A percentile compares a stretch with the other conserved stretches of the same genome.
phyloP scores from a whole-genome alignment of 164 flowering plant species.

The Nymphaea thermarum region DNA sequence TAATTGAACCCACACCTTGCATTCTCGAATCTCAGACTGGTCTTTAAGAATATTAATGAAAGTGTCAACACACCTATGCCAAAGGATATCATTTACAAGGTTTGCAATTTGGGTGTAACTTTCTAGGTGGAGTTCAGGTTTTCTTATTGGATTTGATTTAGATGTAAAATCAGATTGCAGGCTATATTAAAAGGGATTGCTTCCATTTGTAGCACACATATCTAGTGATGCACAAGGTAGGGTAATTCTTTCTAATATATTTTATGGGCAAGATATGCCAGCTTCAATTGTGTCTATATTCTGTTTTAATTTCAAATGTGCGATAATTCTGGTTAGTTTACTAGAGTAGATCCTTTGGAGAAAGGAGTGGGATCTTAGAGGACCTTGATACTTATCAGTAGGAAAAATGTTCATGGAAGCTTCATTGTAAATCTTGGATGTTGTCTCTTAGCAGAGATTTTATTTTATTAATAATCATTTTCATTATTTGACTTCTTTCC shows the following conservation, averaged over 20 bases:
- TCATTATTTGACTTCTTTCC: neutral
- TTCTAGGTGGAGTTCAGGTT: constrained; percentile 13
- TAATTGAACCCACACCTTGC: too few relatives aligned
- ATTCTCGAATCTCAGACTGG: too few relatives aligned
- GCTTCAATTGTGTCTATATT: constrained; percentile 19
- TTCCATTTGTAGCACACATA: constrained; percentile 16
- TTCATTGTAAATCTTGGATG: neutral
- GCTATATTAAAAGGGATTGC: constrained; percentile 18
- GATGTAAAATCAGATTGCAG: constrained; percentile 32
- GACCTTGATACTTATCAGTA: neutral
- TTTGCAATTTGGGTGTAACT: constrained; percentile 27
- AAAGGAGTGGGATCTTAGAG: constrained; percentile 4
- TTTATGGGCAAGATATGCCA: constrained; percentile 18
- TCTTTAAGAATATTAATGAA: too few relatives aligned
- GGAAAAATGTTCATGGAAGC: neutral
- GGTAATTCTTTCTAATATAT: constrained; percentile 11
- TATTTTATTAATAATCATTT: too few relatives aligned
- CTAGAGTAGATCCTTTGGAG: constrained; percentile 25
- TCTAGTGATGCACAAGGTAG: constrained; percentile 16
- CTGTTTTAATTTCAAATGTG: constrained; percentile 13
- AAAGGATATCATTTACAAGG: constrained; percentile 10
- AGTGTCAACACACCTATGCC: constrained; percentile 2
- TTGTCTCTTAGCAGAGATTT: neutral
- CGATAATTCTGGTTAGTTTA: constrained; percentile 20
- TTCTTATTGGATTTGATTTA: constrained; percentile 21